Evolutionary conservation across 148 eudicot species (phyloP).

Genomic region (Chenopodium suecicum): DNA sequence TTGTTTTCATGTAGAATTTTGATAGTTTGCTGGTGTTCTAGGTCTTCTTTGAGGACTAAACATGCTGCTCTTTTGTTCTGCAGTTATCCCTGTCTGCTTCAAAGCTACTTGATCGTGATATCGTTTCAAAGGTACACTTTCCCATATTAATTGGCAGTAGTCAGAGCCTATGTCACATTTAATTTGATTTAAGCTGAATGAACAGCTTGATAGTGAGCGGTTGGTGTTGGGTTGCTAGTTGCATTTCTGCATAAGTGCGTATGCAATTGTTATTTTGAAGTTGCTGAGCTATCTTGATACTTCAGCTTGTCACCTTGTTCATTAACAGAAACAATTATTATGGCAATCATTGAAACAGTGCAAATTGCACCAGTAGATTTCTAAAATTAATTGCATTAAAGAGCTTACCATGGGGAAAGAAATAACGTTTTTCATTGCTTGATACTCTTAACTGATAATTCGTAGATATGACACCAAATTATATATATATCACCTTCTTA

Average conservation of each 20-base stretch:
- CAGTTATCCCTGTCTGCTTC: constrained; percentile 86
- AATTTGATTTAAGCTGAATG: constrained; percentile 1
- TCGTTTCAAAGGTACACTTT: constrained; percentile 67
- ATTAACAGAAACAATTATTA: neutral
- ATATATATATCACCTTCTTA: neutral
- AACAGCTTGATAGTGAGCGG: neutral
- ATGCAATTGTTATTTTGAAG: neutral
- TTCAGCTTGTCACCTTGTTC: neutral
- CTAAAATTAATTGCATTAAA: neutral
- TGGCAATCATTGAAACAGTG: neutral
- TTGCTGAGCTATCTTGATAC: neutral
- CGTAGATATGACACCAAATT: neutral
- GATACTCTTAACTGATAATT: neutral
- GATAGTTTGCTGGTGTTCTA: neutral
- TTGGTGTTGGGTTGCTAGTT: neutral
- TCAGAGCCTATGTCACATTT: neutral
- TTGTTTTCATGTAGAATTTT: neutral
- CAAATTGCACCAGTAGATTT: neutral
- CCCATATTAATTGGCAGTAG: neutral
- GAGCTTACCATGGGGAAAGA: neutral
- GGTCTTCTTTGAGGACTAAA: constrained; percentile 6
- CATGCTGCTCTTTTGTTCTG: constrained; percentile 27
- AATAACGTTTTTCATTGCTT: neutral
- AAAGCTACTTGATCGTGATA: constrained; percentile 64
- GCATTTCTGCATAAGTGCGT: no score